A percentile compares a stretch with the other conserved stretches of the same genome.
Evolutionary conservation across 2,329 filamentous ascomycete genomes (phyloP).

Genomic region (Phaeosphaeriaceae sp.): DNA sequence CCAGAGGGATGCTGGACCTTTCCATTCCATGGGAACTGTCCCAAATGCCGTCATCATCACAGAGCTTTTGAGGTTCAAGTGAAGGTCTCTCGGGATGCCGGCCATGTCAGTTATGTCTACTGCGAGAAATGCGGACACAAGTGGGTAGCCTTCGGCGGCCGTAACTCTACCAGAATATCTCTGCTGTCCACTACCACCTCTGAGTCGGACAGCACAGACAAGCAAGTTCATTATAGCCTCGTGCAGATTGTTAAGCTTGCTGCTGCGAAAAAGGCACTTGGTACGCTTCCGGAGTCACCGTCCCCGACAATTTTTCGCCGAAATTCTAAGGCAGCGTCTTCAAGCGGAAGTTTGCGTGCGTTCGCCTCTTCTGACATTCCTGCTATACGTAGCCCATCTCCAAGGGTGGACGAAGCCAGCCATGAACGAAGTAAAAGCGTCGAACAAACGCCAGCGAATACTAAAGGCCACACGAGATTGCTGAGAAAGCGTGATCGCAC

Average conservation of each 20-base stretch:
- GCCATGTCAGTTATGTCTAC: constrained; percentile 20
- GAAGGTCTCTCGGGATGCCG: constrained; percentile 14
- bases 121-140: constrained; percentile 32
- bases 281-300: neutral
- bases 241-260: constrained; percentile 29
- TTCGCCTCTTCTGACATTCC: neutral
- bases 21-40: constrained; percentile 34
- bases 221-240: constrained; percentile 22
- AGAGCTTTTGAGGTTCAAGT: constrained; percentile 28
- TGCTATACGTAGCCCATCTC: neutral
- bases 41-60: constrained; percentile 38
- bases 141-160: constrained; percentile 34
- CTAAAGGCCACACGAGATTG: neutral
- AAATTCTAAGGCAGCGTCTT: neutral
- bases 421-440: neutral
- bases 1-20: constrained; percentile 29
- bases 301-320: neutral
- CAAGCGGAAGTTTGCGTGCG: neutral
- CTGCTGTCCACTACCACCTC: constrained; percentile 28
- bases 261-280: constrained; percentile 21
- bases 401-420: neutral
- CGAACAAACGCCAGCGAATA: neutral
- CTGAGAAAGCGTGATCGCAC: neutral
- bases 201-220: constrained; percentile 23
- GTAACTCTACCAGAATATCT: constrained; percentile 32